Base-by-base conservation (phyloP, 371 early-diverging fungal genomes). In the Dichotomocladium elegans region DNA sequence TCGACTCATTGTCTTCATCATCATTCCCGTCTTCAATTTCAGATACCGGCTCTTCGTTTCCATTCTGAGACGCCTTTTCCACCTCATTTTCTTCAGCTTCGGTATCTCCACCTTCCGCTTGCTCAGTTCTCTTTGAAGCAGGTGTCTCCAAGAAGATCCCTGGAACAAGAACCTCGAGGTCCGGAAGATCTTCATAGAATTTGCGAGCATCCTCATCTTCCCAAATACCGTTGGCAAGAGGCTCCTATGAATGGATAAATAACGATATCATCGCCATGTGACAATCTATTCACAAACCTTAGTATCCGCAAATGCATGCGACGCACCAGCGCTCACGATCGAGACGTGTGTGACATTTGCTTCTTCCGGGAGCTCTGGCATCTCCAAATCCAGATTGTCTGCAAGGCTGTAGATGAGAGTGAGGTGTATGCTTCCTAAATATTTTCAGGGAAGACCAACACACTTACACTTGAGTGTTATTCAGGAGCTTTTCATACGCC, bases 171-270 rank as follows among this genome's bases (percentile, higher is more conserved):
- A 82, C 72, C 41, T 79, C 72, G 27, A 95, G 74, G 63, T 93
- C 90, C 15, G 89, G 64, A 4, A 93, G 53, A 44, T 87, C 81
- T 52, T 92, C 91, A 60, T 93, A 95, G 65, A 95, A 95, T 25
- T 77, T 73, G 17, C 85, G 79, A 9, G 87, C 82, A 52, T 93
- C 93, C 19, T 93, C 93, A 66, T 95, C 93, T 61, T 93, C 93
- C 88, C 93, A 95, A 14, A 86, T 68, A 24, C 89, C 81, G 52
- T 70, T 78, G n/a, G 65, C 61, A 9, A 61, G 14, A 19, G 61
- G 68, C 34, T 85, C 77, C 61, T 74, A 35, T 31, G 44, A 54
- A 22, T 47, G 4, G 42, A 53, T 11, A 57, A 53, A 10, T 61
- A 55, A 25, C 9, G 14, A 17, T 11, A 63, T 57, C 25, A 66